Percentiles rank a stretch among this genome's conserved stretches.
These are phyloP conservation scores for Clonostachys sp. DNA, from an alignment of 2,329 filamentous ascomycete genomes.

Conservation along the genomic window DNA sequence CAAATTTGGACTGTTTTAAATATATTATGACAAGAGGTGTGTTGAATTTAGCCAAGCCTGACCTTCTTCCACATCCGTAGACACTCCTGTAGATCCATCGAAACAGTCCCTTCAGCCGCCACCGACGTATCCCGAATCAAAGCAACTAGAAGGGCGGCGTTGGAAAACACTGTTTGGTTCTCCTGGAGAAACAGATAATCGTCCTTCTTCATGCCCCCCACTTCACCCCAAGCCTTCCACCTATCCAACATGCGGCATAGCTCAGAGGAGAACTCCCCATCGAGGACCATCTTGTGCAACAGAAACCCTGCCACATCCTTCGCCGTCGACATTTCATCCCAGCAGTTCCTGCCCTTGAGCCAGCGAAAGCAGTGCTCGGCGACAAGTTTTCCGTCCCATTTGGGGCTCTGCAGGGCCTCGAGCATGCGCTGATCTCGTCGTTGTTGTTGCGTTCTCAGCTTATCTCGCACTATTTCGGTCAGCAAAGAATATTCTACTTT, in stretches of 20 bases:
- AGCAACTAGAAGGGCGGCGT: slow-evolving; percentile 41
- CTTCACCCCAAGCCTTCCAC: slow-evolving; percentile 52
- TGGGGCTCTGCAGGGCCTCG: slow-evolving; percentile 48
- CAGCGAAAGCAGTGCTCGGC: slow-evolving; percentile 38
- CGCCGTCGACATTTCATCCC: slow-evolving; percentile 16
- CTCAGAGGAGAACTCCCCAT: slow-evolving; percentile 32
- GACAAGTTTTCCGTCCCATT: slow-evolving; percentile 43
- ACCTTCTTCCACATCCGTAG: slow-evolving; percentile 48
- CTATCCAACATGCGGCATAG: slow-evolving; percentile 40
- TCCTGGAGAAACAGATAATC: slow-evolving; percentile 35
- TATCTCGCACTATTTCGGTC: slow-evolving; percentile 31
- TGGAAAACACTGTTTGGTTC: slow-evolving; percentile 35
- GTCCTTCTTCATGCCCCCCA: slow-evolving; percentile 44
- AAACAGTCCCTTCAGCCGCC: slow-evolving; percentile 40
- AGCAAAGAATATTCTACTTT: slow-evolving; percentile 1
- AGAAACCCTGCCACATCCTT: slow-evolving; percentile 39
- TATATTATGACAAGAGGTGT: background rate
- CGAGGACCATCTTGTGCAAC: slow-evolving; percentile 47
- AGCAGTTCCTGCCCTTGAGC: slow-evolving; percentile 25
- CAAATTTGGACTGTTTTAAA: too few species aligned
- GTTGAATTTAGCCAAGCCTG: slow-evolving; percentile 33
- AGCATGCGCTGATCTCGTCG: slow-evolving; percentile 37
- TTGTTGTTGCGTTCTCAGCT: slow-evolving; percentile 27
- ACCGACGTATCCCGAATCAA: slow-evolving; percentile 39
- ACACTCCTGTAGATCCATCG: slow-evolving; percentile 51